Evolutionary conservation across 805 yeast genomes (phyloP).

Genomic region (Kazachstania psychrophila): DNA sequence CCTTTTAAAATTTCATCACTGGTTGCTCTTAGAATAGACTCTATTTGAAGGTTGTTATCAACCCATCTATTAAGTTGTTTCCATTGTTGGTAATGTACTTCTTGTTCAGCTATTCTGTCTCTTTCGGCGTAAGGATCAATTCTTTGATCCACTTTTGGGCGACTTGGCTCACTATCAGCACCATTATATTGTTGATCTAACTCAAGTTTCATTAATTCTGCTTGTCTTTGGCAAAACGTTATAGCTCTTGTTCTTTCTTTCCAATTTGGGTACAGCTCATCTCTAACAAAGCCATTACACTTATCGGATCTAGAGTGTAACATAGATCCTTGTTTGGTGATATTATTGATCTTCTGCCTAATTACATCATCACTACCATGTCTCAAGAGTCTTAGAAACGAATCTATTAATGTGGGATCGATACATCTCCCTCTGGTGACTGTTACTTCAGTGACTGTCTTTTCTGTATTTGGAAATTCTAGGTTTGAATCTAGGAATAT

Average conservation of each 20-base stretch:
- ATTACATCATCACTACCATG: conserved; percentile 39
- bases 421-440: conserved; percentile 25
- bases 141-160: conserved; percentile 24
- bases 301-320: conserved; percentile 6
- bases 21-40: conserved; percentile 33
- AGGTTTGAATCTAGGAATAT: conserved; percentile 13
- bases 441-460: conserved; percentile 12
- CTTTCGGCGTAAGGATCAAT: conserved; percentile 45
- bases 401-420: conserved; percentile 24
- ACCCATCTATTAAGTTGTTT: conserved; percentile 30
- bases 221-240: conserved; percentile 34
- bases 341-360: conserved; percentile 35
- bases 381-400: conserved; percentile 24
- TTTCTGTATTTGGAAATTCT: conserved; percentile 9
- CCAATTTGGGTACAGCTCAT: conserved; percentile 42
- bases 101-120: conserved; percentile 29
- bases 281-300: conserved; percentile 32
- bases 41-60: conserved; percentile 35
- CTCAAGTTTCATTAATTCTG: conserved; percentile 25
- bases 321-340: conserved; percentile 15
- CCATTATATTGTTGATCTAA: conserved; percentile 18
- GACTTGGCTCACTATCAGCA: conserved; percentile 14
- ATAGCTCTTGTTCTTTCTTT: conserved; percentile 33
- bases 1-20: conserved; percentile 31
- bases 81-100: conserved; percentile 24